These are phyloP conservation scores for Oidiodendron maius DNA, from an alignment of 495 filamentous ascomycete genomes.

Conservation along the genomic window DNA sequence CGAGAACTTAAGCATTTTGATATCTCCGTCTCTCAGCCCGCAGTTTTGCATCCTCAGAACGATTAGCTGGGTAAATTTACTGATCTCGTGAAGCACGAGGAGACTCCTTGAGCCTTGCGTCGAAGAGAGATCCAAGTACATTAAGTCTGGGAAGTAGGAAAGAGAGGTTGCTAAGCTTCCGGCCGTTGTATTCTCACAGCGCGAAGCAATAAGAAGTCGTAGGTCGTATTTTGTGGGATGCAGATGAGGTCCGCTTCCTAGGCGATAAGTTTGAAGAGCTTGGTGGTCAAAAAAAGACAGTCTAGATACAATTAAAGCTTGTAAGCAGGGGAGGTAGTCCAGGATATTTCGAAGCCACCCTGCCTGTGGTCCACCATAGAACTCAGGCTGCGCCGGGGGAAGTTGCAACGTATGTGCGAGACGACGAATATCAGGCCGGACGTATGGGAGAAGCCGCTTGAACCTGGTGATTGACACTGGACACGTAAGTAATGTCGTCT, in stretches of 20 bases:
- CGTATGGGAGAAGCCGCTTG: slow-evolving; percentile 50
- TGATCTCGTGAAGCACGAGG: slow-evolving; percentile 38
- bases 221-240: slow-evolving; percentile 28
- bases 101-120: slow-evolving; percentile 49
- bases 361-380: slow-evolving; percentile 55
- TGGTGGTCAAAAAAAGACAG: slow-evolving; percentile 61
- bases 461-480: slow-evolving; percentile 59
- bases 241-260: slow-evolving; percentile 6
- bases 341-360: slow-evolving; percentile 60
- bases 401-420: slow-evolving; percentile 62
- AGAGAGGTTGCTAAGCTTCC: slow-evolving; percentile 47
- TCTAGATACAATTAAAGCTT: slow-evolving; percentile 54
- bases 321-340: slow-evolving; percentile 52
- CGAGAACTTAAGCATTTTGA: slow-evolving; percentile 47
- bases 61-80: slow-evolving; percentile 42
- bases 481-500: slow-evolving; percentile 3
- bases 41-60: slow-evolving; percentile 55
- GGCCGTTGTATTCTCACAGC: slow-evolving; percentile 53
- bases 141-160: slow-evolving; percentile 44
- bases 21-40: slow-evolving; percentile 49
- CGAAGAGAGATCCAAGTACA: slow-evolving; percentile 57
- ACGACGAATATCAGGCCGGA: slow-evolving; percentile 45
- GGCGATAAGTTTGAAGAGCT: slow-evolving; percentile 31
- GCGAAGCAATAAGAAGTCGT: slow-evolving; percentile 50
- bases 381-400: slow-evolving; percentile 59